A percentile compares a stretch with the other conserved stretches of the same genome.
Evolutionary conservation across 2,329 filamentous ascomycete genomes (phyloP).

Genomic region (Chaetomiaceae sp.): DNA sequence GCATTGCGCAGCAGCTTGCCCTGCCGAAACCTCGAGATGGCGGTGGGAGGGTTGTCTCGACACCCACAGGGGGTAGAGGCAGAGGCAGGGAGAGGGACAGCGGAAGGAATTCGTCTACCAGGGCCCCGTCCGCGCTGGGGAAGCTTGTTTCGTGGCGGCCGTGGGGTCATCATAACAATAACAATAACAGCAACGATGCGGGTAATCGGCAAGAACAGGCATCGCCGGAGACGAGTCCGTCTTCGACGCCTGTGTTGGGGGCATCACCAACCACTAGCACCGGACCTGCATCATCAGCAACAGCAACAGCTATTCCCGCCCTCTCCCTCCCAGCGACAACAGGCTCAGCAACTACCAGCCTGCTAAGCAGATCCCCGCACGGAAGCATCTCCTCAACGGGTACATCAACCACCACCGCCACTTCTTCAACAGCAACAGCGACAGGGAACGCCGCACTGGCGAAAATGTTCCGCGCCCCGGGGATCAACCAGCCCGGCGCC

Average conservation of each 20-base stretch:
- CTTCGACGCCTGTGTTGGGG: constrained; percentile 7
- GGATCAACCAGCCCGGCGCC: constrained; percentile 73
- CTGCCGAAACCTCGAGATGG: constrained; percentile 21
- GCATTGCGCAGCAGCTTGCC: constrained; percentile 31
- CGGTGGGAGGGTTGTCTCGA: constrained; percentile 9
- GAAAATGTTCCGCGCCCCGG: constrained; percentile 48
- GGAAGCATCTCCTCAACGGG: constrained; percentile 27
- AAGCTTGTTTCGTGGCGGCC: constrained; percentile 37
- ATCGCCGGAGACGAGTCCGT: constrained; percentile 17
- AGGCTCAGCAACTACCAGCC: neutral
- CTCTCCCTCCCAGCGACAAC: constrained; percentile 8
- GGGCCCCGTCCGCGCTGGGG: constrained; percentile 25
- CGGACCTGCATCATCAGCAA: neutral
- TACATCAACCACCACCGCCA: neutral
- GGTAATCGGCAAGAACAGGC: neutral
- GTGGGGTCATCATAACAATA: constrained; percentile 33
- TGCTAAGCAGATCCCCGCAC: constrained; percentile 16
- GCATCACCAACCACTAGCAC: neutral
- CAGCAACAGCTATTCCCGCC: constrained; percentile 8
- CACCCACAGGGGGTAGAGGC: constrained; percentile 16
- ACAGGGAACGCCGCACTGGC: constrained; percentile 19
- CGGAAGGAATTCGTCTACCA: neutral
- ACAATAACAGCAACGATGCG: constrained; percentile 17
- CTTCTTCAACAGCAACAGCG: neutral
- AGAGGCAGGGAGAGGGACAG: neutral